Conservation (phyloP, 2,329 filamentous ascomycete genomes). For the Dactylellina leptospora region DNA sequence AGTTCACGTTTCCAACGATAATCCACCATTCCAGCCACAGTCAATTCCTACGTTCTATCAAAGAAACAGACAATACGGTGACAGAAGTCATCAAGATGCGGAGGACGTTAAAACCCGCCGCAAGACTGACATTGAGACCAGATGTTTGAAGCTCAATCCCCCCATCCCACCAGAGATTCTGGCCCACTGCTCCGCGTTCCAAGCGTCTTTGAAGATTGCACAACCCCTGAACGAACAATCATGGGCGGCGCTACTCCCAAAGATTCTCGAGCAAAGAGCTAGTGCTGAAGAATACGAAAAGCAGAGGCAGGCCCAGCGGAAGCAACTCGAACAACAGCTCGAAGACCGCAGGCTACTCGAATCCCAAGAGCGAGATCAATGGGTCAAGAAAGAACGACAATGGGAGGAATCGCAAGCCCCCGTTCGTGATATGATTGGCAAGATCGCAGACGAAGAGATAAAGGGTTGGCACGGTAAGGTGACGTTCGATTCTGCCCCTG, state of each 20-base stretch:
- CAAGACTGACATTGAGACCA: conserved; percentile 75
- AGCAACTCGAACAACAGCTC: conserved; percentile 59
- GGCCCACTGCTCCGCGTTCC: conserved; percentile 76
- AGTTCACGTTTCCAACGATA: conserved; percentile 44
- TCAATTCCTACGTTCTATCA: conserved; percentile 51
- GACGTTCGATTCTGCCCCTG: conserved; percentile 70
- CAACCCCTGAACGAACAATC: conserved; percentile 73
- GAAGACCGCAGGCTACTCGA: conserved; percentile 64
- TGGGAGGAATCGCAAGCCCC: conserved; percentile 77
- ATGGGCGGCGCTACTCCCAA: conserved; percentile 75
- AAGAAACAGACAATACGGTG: conserved; percentile 57
- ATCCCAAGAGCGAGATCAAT: conserved; percentile 64
- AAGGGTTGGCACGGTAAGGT: conserved; percentile 72
- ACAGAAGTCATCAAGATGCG: conserved; percentile 71
- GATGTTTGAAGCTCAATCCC: conserved; percentile 72
- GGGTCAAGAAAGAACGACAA: conserved; percentile 71
- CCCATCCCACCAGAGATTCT: conserved; percentile 71
- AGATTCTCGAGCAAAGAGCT: conserved; percentile 72
- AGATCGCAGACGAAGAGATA: conserved; percentile 76
- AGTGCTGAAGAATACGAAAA: conserved; percentile 70
- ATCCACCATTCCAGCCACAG: conserved; percentile 32
- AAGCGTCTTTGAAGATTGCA: conserved; percentile 75
- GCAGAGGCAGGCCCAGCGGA: conserved; percentile 62
- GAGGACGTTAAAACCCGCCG: conserved; percentile 71
- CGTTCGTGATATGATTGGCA: conserved; percentile 71